A percentile compares a stretch with the other conserved stretches of the same genome.
phyloP scores from a whole-genome alignment of 2,329 filamentous ascomycete genomes.

The Xylaria sp. region DNA sequence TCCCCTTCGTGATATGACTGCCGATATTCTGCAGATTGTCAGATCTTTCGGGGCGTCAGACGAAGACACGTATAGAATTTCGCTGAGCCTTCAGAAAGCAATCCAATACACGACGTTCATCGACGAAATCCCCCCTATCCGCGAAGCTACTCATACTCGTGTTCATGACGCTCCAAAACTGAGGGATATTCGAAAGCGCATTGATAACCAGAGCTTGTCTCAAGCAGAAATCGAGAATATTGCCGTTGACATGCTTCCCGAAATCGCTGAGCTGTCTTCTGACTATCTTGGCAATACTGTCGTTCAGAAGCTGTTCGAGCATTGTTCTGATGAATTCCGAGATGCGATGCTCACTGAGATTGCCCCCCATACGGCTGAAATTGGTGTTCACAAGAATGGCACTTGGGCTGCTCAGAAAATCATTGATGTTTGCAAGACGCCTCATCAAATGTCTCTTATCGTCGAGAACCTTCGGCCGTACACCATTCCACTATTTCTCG shows the following conservation, averaged over 20 bases:
- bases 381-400: conserved; percentile 98
- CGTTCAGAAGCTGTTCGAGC: conserved; percentile 98
- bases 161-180: conserved; percentile 94
- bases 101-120: conserved; percentile 78
- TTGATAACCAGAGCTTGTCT: conserved; percentile 92
- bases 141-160: conserved; percentile 87
- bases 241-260: conserved; percentile 92
- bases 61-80: conserved; percentile 79
- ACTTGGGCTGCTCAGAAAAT: conserved; percentile 99
- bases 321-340: conserved; percentile 88
- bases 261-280: conserved; percentile 92
- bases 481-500: conserved; percentile 89
- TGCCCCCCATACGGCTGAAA: conserved; percentile 91
- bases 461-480: conserved; percentile 86
- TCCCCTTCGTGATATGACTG: conserved; percentile 79
- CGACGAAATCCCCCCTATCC: conserved; percentile 87
- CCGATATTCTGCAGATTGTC: conserved; percentile 86
- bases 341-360: conserved; percentile 92
- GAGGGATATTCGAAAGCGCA: conserved; percentile 94
- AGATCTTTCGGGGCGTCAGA: conserved; percentile 86
- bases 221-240: conserved; percentile 91
- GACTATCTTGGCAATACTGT: conserved; percentile 99
- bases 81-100: conserved; percentile 77
- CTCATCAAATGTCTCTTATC: conserved; percentile 83
- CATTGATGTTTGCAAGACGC: conserved; percentile 92